A percentile compares a stretch with the other conserved stretches of the same genome.
Conservation (phyloP, 768 basidiomycete species). For the Cystoderma amianthinum region DNA sequence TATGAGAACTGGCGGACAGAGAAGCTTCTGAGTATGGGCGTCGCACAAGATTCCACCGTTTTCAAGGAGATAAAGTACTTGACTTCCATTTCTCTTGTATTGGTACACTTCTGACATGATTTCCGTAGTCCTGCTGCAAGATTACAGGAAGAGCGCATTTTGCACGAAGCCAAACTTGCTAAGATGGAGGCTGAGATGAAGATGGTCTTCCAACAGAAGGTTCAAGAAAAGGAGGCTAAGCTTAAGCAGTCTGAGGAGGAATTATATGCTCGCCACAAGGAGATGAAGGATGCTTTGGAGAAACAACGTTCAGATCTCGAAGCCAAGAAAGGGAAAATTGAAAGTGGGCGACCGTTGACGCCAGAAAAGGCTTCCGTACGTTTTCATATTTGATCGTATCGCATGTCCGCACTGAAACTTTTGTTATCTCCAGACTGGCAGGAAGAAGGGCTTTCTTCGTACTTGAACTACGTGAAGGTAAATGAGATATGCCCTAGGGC, state of each 20-base stretch:
- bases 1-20: constrained; percentile 99
- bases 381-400: constrained; percentile 11
- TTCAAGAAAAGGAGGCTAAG: constrained; percentile 98
- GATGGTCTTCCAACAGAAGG: constrained; percentile 99
- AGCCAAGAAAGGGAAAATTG: constrained; percentile 96
- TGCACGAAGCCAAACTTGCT: constrained; percentile 95
- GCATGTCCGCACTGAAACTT: constrained; percentile 7
- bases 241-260: constrained; percentile 99
- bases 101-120: neutral
- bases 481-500: neutral
- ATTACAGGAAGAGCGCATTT: constrained; percentile 90
- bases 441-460: constrained; percentile 75
- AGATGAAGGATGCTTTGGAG: constrained; percentile 99
- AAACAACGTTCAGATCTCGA: constrained; percentile 94
- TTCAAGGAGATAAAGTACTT: constrained; percentile 99
- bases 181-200: constrained; percentile 99
- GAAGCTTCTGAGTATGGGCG: constrained; percentile 95
- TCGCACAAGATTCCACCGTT: constrained; percentile 93
- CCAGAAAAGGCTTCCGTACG: constrained; percentile 88
- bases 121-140: constrained; percentile 81
- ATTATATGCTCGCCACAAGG: constrained; percentile 95
- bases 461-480: constrained; percentile 34
- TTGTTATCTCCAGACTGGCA: constrained; percentile 36
- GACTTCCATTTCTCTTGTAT: neutral
- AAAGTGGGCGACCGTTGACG: constrained; percentile 90